Conservation (phyloP, 768 basidiomycete species). For the Termitomyces sp. region DNA sequence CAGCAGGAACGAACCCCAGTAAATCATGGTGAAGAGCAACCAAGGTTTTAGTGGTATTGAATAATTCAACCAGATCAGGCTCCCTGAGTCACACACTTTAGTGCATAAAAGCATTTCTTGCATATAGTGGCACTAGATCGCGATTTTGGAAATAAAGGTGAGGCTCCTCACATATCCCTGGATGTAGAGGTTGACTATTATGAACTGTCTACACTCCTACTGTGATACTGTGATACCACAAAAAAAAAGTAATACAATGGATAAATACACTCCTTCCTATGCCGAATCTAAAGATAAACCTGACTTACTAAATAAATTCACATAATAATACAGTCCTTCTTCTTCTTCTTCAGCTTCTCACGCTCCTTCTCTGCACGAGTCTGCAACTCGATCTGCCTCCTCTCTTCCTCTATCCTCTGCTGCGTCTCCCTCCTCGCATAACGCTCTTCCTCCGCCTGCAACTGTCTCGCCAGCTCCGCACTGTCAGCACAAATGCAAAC, state of each 20-base stretch:
- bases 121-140: too few relatives aligned
- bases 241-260: not conserved
- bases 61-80: too few relatives aligned
- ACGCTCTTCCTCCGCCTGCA: constrained; percentile 80
- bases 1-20: too few relatives aligned
- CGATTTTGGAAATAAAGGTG: too few relatives aligned
- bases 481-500: constrained; percentile 28
- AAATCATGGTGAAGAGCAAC: too few relatives aligned
- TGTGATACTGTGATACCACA: too few relatives aligned
- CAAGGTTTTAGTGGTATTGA: too few relatives aligned
- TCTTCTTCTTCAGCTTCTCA: constrained; percentile 35
- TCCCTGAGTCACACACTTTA: too few relatives aligned
- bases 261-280: not conserved
- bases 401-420: constrained; percentile 22
- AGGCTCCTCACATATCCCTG: too few relatives aligned
- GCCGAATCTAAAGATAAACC: constrained; percentile 1
- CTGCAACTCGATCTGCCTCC: constrained; percentile 20
- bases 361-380: constrained; percentile 21
- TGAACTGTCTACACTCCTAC: too few relatives aligned
- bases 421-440: constrained; percentile 33
- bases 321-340: constrained; percentile 56
- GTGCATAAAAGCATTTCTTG: too few relatives aligned
- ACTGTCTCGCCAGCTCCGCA: constrained; percentile 61
- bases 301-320: constrained; percentile 16
- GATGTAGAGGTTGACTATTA: too few relatives aligned